These are phyloP conservation scores for Knufia petricola DNA, from an alignment of 2,329 filamentous ascomycete genomes.

Conservation along the genomic window DNA sequence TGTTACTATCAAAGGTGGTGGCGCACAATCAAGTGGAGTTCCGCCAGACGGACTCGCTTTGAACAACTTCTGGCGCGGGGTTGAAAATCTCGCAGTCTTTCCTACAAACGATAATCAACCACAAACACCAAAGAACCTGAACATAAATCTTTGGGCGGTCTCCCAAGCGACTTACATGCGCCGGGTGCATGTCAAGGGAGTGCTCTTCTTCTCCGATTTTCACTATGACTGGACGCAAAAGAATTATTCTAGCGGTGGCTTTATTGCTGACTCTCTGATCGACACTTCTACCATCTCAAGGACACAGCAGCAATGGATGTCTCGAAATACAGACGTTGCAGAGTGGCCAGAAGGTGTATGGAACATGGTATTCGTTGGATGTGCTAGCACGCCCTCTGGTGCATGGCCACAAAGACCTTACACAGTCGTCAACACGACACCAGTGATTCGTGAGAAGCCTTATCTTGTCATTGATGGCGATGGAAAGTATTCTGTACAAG, in stretches of 20 bases:
- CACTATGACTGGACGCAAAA: neutral
- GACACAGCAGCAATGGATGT: conserved; percentile 1
- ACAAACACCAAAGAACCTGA: conserved; percentile 1
- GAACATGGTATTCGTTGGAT: conserved; percentile 2
- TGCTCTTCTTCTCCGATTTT: neutral
- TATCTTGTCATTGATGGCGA: neutral
- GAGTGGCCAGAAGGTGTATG: neutral
- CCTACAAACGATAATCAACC: neutral
- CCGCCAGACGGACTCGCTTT: neutral
- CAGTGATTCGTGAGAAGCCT: conserved; percentile 2
- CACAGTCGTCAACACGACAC: neutral
- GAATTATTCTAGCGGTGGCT: neutral
- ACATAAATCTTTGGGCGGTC: neutral
- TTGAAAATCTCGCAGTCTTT: conserved; percentile 1
- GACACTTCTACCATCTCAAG: neutral
- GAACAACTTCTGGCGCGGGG: conserved; percentile 4
- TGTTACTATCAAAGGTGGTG: neutral
- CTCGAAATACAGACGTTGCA: neutral
- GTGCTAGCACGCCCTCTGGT: neutral
- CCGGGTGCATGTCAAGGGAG: conserved; percentile 1
- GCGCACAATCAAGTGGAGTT: neutral
- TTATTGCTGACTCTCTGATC: neutral
- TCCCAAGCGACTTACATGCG: conserved; percentile 3
- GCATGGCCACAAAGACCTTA: conserved; percentile 1
- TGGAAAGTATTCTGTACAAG: neutral